Base-by-base conservation (phyloP, 768 basidiomycete genomes). In the Tricholoma saponaceum region DNA sequence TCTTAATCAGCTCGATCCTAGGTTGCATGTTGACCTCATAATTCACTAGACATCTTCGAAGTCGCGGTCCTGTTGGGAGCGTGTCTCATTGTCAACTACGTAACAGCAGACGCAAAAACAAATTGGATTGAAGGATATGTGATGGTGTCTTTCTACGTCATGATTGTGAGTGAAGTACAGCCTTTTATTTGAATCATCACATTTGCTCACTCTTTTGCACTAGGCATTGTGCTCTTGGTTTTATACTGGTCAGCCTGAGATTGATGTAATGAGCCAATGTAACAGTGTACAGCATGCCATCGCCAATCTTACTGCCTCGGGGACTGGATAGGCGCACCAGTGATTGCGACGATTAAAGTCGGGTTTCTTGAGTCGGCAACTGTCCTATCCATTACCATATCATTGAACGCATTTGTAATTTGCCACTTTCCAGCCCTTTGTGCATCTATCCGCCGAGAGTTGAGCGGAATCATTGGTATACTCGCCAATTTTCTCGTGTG, bases 31-130 rank as follows among this genome's bases (percentile, higher is more conserved):
- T 60, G 28, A 43, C n/a, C 33, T 57, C 20, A 60, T 26, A 55
- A 2, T n/a, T 18, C 33, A 57, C 7, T 58, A 89, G 88, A 90
- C 69, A 70, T 85, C 52, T 88, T 85, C 62, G 87, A 90, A 66
- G 79, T 90, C 2, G 81, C 84, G 0, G 60, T 85, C 20, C 70
- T 90, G 32, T 67, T 91, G 3, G 86, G 83, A 1, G 77, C 87
- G 2, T 86, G 84, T 64, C 89, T 90, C 74, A 71, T 90, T 50
- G 89, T 90, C 53, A 91, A 91, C 70, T 89, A 87, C 65, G 85
- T 90, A 52, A 89, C 88, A 12, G 85, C 86, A 0, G 89, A 90
- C 65, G 74, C 83, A 13, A 89, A 90, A 70, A 90, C 89, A 3
- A 90, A 90, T 64, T 90, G 88, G 87, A 83, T 80, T 1, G 88